These are phyloP conservation scores for Podila epigama DNA, from an alignment of 192 early-diverging fungal genomes.

Conservation along the genomic window DNA sequence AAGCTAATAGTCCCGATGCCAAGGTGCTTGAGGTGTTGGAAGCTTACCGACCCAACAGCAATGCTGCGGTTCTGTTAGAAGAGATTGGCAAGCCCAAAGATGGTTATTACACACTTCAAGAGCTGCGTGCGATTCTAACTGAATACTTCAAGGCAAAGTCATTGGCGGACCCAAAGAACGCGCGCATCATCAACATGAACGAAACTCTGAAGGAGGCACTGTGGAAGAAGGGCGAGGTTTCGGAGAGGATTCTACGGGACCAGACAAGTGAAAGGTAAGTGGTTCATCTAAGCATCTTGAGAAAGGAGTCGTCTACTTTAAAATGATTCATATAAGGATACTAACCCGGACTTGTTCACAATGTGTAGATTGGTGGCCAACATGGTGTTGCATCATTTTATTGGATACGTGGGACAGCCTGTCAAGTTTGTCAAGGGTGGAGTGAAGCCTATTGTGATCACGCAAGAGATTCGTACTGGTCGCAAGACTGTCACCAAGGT, in stretches of 20 bases:
- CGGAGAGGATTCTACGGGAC: conserved; percentile 28
- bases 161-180: conserved; percentile 65
- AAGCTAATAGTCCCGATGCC: conserved; percentile 3
- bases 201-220: conserved; percentile 18
- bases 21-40: conserved; percentile 55
- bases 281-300: neutral
- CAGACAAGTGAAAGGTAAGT: conserved; percentile 27
- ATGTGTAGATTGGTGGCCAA: conserved; percentile 24
- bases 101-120: conserved; percentile 62
- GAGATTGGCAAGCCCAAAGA: conserved; percentile 54
- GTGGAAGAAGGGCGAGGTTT: conserved; percentile 21
- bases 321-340: neutral
- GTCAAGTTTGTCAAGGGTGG: conserved; percentile 51
- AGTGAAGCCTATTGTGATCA: conserved; percentile 58
- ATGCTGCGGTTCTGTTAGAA: conserved; percentile 60
- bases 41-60: conserved; percentile 60
- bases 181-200: conserved; percentile 30
- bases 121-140: conserved; percentile 64
- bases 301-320: neutral
- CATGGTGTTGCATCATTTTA: conserved; percentile 31
- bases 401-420: conserved; percentile 28
- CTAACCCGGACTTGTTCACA: neutral
- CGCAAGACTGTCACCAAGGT: conserved; percentile 74
- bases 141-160: conserved; percentile 69
- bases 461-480: conserved; percentile 65